phyloP scores from a whole-genome alignment of 2,329 filamentous ascomycete genomes.

The Calonectria hawksworthii region DNA sequence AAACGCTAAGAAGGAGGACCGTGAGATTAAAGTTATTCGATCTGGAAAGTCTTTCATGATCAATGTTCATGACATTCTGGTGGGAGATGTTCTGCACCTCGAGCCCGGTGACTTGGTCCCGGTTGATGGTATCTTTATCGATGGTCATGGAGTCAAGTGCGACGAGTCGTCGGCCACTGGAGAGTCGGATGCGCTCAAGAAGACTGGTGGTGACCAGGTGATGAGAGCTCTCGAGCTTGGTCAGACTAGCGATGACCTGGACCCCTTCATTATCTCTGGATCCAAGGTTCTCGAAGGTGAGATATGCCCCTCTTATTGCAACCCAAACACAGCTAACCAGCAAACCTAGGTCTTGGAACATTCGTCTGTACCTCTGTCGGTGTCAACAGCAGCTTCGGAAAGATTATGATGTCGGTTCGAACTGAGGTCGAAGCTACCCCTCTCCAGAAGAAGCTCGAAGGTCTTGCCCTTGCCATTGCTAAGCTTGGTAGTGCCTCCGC shows the following conservation, averaged over 20 bases:
- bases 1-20: slow-evolving; percentile 73
- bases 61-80: slow-evolving; percentile 75
- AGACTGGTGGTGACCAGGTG: slow-evolving; percentile 71
- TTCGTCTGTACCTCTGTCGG: slow-evolving; percentile 68
- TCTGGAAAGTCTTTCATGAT: slow-evolving; percentile 74
- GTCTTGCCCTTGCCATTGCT: slow-evolving; percentile 50
- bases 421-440: slow-evolving; percentile 65
- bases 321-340: background rate
- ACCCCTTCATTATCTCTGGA: slow-evolving; percentile 74
- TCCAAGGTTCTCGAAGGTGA: slow-evolving; percentile 64
- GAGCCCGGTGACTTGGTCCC: slow-evolving; percentile 78
- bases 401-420: slow-evolving; percentile 67
- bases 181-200: slow-evolving; percentile 79
- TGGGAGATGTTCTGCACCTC: slow-evolving; percentile 77
- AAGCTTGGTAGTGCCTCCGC: slow-evolving; percentile 60
- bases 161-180: slow-evolving; percentile 81
- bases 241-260: slow-evolving; percentile 63
- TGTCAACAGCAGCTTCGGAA: slow-evolving; percentile 64
- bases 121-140: slow-evolving; percentile 77
- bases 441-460: slow-evolving; percentile 64
- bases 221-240: slow-evolving; percentile 59
- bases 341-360: slow-evolving; percentile 58
- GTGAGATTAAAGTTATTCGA: slow-evolving; percentile 74
- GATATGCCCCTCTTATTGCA: background rate
- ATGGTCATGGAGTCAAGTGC: slow-evolving; percentile 66